Base-by-base conservation (phyloP, 768 basidiomycete genomes). In the Lentinula raphanica region DNA sequence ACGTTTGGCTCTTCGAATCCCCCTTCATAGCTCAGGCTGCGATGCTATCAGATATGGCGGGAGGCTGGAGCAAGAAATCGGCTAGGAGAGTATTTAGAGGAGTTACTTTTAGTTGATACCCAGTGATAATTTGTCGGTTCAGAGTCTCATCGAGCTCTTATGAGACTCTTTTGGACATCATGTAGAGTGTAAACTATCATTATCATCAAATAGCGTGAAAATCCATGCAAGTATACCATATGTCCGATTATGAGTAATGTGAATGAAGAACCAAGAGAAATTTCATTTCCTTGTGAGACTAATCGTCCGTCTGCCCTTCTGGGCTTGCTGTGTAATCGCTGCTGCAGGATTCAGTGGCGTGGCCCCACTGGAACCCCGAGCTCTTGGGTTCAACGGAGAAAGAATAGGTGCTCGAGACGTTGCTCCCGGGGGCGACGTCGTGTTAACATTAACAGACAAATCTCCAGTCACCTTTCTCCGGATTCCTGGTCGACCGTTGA, bases 381-480 rank as follows among this genome's bases (percentile, higher is more conserved):
- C 79, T 57, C 83, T 78, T 11, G 90, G 90, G 67, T 92, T 92
- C 65, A 92, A 66, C 29, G 90, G 88, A 2, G 87, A 90, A 19
- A 91, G 67, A 5, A 79, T 80, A 19, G 40, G 38, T 17, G 35
- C 31, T 40, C 23, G 49, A n/a, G 38, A 46, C 13, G 19, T 15
- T 17, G 59, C 42, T 28, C 46, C 42, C 25, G 54, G 58, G 21
- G 45, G 35, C 23, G 51, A 53, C 31, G 36, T 45, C 5, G 40
- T 32, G 15, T 32, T 39, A 39, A 27, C 29, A 50, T n/a, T 35
- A 19, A 29, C 49, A 5, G 51, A 53, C 51, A 63, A 59, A 27
- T 79, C 82, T 7, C 85, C 86, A 1, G 87, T 87, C 23, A 82
- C 85, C 59, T 83, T 82, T 60, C 90, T 76, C 49, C 88, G 79